Conservation (phyloP, 768 basidiomycete species). For the Rubroboletus satanas region DNA sequence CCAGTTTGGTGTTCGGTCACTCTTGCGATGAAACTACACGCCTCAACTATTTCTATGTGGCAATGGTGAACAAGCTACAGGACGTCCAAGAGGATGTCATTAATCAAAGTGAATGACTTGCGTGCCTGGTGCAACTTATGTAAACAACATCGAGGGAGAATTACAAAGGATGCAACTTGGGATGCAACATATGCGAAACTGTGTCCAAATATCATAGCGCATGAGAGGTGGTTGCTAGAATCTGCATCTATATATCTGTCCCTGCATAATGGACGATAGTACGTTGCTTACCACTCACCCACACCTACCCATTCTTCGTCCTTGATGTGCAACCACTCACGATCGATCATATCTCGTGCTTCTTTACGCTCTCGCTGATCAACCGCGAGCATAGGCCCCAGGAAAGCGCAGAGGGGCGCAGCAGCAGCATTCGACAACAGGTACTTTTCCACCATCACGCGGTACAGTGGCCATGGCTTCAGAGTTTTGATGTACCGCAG, state of each 20-base stretch:
- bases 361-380: constrained; percentile 66
- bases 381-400: constrained; percentile 71
- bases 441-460: constrained; percentile 91
- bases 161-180: constrained; percentile 7
- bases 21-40: not conserved
- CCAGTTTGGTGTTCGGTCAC: not conserved
- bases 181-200: constrained; percentile 8
- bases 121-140: not conserved
- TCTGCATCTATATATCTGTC: constrained; percentile 10
- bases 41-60: not conserved
- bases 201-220: not conserved
- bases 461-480: constrained; percentile 77
- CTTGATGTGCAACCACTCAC: constrained; percentile 62
- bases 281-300: constrained; percentile 29
- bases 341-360: constrained; percentile 70
- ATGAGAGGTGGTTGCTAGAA: constrained; percentile 6
- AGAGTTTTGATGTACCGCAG: constrained; percentile 71
- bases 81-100: too few species aligned
- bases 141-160: not conserved
- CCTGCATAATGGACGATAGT: not conserved
- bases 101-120: constrained; percentile 6
- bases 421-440: constrained; percentile 60
- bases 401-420: constrained; percentile 55
- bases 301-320: constrained; percentile 28
- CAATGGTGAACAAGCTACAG: not conserved